phyloP scores from a whole-genome alignment of 345 rosid species.

The Eucalyptus marginata region DNA sequence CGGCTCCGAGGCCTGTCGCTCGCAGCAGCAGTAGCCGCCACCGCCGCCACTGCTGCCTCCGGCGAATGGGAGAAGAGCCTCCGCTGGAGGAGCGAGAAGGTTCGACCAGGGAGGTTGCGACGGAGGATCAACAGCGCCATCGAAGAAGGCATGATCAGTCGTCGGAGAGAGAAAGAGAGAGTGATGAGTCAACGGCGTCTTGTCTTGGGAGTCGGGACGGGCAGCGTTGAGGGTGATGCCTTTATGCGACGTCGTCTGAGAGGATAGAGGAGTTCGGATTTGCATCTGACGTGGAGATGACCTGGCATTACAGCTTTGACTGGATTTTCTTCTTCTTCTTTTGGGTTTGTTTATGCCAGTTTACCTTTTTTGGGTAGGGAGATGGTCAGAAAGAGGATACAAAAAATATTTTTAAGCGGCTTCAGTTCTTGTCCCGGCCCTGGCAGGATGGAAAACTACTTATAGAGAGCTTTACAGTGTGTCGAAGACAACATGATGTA shows the following conservation, averaged over 20 bases:
- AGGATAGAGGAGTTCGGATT: too few relatives aligned
- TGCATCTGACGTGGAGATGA: too few relatives aligned
- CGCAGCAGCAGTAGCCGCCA: neutral
- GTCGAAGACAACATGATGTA: neutral
- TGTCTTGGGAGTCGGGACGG: neutral
- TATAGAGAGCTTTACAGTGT: neutral
- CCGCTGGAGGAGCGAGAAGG: constrained; percentile 3
- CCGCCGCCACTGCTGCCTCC: neutral
- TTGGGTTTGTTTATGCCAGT: too few relatives aligned
- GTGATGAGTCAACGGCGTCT: neutral
- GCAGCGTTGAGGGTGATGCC: neutral
- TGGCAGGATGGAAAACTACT: neutral
- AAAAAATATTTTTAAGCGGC: too few relatives aligned
- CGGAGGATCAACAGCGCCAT: constrained; percentile 43
- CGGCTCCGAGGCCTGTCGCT: neutral
- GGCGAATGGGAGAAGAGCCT: constrained; percentile 16
- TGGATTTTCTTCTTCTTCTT: too few relatives aligned
- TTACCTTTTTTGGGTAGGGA: too few relatives aligned
- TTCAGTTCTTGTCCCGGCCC: neutral
- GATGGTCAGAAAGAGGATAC: too few relatives aligned
- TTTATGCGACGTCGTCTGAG: too few relatives aligned
- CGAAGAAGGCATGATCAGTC: neutral
- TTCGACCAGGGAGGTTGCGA: constrained; percentile 6
- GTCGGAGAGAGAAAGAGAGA: neutral
- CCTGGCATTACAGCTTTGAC: too few relatives aligned